Conservation (phyloP, 495 filamentous ascomycete species). For the Lindgomyces ingoldianus region DNA sequence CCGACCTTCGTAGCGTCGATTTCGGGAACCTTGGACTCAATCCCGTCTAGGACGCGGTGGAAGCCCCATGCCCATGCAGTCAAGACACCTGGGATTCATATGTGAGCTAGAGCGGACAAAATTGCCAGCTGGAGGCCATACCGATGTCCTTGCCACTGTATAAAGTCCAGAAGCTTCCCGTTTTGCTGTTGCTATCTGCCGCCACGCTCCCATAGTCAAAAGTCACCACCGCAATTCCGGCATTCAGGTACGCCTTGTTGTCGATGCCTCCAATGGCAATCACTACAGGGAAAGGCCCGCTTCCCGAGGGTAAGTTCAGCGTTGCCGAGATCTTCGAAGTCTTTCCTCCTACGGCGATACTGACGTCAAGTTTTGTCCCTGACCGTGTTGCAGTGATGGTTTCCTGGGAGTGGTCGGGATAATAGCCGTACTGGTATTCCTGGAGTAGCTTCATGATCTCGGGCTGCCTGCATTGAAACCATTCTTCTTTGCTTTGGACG, state of each 20-base stretch:
- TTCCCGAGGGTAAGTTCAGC: conserved; percentile 48
- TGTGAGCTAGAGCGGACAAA: not conserved
- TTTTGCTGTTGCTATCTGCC: conserved; percentile 55
- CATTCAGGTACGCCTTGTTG: conserved; percentile 53
- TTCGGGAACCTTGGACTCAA: conserved; percentile 53
- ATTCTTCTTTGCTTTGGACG: conserved; percentile 51
- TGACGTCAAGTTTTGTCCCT: conserved; percentile 52
- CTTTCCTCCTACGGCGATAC: conserved; percentile 52
- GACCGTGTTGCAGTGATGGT: conserved; percentile 54
- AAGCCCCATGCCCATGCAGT: conserved; percentile 60
- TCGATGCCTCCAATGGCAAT: conserved; percentile 59
- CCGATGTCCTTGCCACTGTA: conserved; percentile 57
- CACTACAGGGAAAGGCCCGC: conserved; percentile 52
- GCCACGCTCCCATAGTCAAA: conserved; percentile 55
- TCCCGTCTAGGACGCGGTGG: conserved; percentile 55
- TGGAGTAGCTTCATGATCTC: conserved; percentile 56
- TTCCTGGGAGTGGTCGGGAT: conserved; percentile 54
- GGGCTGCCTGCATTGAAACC: conserved; percentile 55
- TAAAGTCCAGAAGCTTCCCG: conserved; percentile 55
- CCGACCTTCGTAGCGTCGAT: conserved; percentile 52
- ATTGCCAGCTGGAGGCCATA: conserved; percentile 23
- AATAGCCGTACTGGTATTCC: conserved; percentile 59
- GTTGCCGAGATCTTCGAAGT: conserved; percentile 51
- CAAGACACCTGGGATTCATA: conserved; percentile 45
- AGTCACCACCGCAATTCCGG: conserved; percentile 54